Evolutionary conservation across 2,329 filamentous ascomycete species (phyloP).

Genomic region (Paraphoma chrysanthemicola): DNA sequence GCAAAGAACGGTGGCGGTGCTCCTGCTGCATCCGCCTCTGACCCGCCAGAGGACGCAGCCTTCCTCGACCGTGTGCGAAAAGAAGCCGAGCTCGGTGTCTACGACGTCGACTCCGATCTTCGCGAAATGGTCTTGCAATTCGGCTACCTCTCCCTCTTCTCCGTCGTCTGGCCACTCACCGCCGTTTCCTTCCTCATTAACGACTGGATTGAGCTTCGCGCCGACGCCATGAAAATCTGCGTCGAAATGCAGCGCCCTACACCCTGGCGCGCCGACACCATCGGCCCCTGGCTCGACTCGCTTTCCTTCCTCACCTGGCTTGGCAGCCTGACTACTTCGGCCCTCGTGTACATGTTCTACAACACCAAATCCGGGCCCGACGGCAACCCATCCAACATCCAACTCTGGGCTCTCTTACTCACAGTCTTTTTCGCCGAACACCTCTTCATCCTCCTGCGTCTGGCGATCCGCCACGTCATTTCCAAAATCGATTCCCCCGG

Average conservation of each 20-base stretch:
- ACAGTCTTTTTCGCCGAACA: conserved; percentile 88
- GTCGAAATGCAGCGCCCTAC: conserved; percentile 87
- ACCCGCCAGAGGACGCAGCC: conserved; percentile 76
- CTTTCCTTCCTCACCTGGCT: conserved; percentile 93
- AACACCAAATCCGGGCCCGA: conserved; percentile 69
- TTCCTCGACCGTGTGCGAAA: conserved; percentile 84
- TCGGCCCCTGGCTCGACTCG: conserved; percentile 88
- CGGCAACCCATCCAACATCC: conserved; percentile 73
- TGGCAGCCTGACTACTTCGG: conserved; percentile 84
- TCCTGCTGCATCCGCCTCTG: conserved; percentile 61
- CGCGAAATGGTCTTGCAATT: conserved; percentile 70
- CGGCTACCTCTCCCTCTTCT: conserved; percentile 90
- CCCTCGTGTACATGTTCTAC: conserved; percentile 88
- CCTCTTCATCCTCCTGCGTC: conserved; percentile 80
- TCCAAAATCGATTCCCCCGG: conserved; percentile 85
- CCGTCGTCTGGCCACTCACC: conserved; percentile 93
- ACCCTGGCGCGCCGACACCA: conserved; percentile 89
- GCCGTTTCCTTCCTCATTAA: conserved; percentile 88
- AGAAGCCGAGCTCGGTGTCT: conserved; percentile 81
- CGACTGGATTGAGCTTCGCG: conserved; percentile 94
- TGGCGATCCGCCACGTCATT: conserved; percentile 75
- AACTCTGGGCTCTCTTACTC: conserved; percentile 80
- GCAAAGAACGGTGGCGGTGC: conserved; percentile 61
- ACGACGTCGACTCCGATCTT: conserved; percentile 90
- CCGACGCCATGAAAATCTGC: conserved; percentile 93